A percentile compares a stretch with the other conserved stretches of the same genome.
Evolutionary conservation across 148 eudicot species (phyloP).

Genomic region (Talinum fruticosum): DNA sequence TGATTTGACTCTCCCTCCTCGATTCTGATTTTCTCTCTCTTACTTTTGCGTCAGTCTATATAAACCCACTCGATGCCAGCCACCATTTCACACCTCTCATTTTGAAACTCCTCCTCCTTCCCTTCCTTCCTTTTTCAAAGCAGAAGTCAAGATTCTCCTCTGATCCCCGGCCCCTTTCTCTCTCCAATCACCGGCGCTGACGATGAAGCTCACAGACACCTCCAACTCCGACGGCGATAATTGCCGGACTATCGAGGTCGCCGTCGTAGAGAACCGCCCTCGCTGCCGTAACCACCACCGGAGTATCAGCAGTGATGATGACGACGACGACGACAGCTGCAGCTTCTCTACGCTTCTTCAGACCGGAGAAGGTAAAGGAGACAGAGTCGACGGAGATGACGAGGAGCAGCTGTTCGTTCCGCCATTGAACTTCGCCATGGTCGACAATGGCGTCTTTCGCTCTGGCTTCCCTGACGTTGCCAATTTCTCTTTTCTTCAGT

Average conservation of each 20-base stretch:
- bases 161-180: conserved; percentile 14
- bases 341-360: background rate
- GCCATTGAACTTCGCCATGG: conserved; percentile 81
- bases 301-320: background rate
- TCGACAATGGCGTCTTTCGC: conserved; percentile 76
- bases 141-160: conserved; percentile 11
- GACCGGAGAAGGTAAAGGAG: background rate
- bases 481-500: conserved; percentile 67
- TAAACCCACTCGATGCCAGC: conserved; percentile 18
- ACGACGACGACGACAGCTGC: background rate
- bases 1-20: conserved; percentile 11
- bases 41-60: conserved; percentile 13
- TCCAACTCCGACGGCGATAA: conserved; percentile 20
- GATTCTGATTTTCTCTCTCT: background rate
- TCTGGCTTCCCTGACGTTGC: conserved; percentile 78
- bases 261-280: background rate
- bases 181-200: background rate
- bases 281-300: conserved; percentile 11
- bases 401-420: conserved; percentile 48
- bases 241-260: conserved; percentile 34
- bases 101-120: conserved; percentile 2
- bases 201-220: background rate
- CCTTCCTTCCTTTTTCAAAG: background rate
- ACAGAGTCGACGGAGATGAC: background rate
- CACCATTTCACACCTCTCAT: conserved; percentile 20